phyloP scores from a whole-genome alignment of 2,329 filamentous ascomycete species.

The Pestalotiopsis sp. region DNA sequence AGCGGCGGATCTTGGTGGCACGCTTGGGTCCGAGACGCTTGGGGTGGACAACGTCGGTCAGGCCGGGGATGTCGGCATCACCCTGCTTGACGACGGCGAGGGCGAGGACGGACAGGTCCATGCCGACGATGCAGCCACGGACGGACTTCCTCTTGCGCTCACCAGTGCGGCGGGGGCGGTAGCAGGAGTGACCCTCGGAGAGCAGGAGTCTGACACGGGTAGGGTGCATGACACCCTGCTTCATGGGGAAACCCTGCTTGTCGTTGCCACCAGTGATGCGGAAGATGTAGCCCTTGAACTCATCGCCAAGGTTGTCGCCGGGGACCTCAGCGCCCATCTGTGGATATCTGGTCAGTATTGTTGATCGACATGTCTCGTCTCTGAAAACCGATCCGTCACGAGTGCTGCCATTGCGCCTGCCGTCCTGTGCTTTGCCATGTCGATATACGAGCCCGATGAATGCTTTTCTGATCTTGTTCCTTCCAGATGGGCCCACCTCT shows the following conservation, averaged over 20 bases:
- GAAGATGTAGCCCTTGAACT: constrained; percentile 99
- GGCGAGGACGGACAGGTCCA: constrained; percentile 92
- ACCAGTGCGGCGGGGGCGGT: constrained; percentile 94
- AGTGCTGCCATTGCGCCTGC: neutral
- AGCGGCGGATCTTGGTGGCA: constrained; percentile 99
- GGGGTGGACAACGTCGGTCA: constrained; percentile 97
- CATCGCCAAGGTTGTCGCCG: constrained; percentile 93
- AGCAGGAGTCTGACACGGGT: constrained; percentile 98
- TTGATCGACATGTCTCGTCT: constrained; percentile 18
- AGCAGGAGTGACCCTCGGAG: constrained; percentile 96
- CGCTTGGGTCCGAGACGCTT: constrained; percentile 99
- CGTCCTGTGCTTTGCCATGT: neutral
- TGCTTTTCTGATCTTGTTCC: neutral
- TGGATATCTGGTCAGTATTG: constrained; percentile 33
- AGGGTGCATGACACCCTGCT: constrained; percentile 99
- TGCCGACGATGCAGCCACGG: constrained; percentile 97
- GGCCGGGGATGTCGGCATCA: constrained; percentile 87
- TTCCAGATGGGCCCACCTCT: neutral
- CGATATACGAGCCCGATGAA: neutral
- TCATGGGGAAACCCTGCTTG: constrained; percentile 99
- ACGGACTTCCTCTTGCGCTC: constrained; percentile 99
- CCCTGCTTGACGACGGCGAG: constrained; percentile 98
- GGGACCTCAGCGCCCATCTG: constrained; percentile 89
- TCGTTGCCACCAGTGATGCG: constrained; percentile 99
- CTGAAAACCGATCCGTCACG: constrained; percentile 5